Base-by-base conservation (phyloP, 2,329 filamentous ascomycete genomes). In the Fusarium humuli region DNA sequence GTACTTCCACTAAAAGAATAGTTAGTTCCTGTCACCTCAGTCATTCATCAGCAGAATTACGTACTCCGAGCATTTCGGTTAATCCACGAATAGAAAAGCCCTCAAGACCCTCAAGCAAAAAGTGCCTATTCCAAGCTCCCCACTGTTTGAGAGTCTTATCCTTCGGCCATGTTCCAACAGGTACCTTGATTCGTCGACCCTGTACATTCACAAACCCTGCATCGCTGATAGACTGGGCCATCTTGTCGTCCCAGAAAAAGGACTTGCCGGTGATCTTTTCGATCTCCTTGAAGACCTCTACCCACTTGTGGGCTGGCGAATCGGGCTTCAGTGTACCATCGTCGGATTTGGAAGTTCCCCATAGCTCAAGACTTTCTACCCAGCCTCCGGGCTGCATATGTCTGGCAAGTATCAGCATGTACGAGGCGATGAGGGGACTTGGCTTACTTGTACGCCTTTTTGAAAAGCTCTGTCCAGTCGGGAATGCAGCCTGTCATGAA, bases 401-500 rank as follows among this genome's bases (percentile, higher is more conserved):
- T 7, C 71, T 73, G 3, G 0, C 34, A n/a, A 49, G 13, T 2
- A 11, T 18, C 3, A 85, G 22, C 1, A 5, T n/a, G 2, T 85
- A 84, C 5, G 3, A 10, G 2, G 27, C 11, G 4, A 10, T 7
- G 0, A 6, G 2, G 4, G 61, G 81, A 81, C 2, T 5, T 16
- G 23, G 85, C 79, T 62, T 84, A 83, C 67, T 79, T 81, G 65
- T 80, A 83, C 1, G 83, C 77, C 53, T 84, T 83, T 12, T 79
- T 77, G 60, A 88, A 81, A 18, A 89, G 42, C 81, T 68, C 81
- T 18, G 82, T 81, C 77, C 86, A 89, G 63, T 88, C 86, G 1
- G 81, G 77, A 48, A 89, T 82, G 47, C 83, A 83, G 14, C 88
- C 88, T 1, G 82, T 79, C 73, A 90, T 79, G 60, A 85, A 80